Conservation (phyloP, 306 rosid species). For the Purshia tridentata region DNA sequence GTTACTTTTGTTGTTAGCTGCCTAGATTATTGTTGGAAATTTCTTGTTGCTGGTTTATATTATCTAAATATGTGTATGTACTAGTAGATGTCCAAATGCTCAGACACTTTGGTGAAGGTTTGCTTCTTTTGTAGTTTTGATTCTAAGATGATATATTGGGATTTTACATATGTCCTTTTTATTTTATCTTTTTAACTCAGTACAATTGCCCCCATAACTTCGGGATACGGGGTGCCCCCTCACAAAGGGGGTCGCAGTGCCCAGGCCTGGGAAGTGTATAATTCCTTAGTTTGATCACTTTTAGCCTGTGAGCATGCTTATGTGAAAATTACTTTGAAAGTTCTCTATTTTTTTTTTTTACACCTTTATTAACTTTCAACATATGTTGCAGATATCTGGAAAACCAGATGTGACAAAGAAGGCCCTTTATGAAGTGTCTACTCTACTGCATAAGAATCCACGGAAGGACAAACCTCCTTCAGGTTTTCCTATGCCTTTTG, state of each 20-base stretch:
- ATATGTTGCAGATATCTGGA: constrained; percentile 37
- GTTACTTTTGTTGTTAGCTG: neutral
- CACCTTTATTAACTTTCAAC: constrained; percentile 19
- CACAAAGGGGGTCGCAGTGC: no score
- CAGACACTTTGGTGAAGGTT: neutral
- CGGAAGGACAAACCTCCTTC: constrained; percentile 33
- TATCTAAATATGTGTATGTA: neutral
- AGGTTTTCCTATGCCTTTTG: constrained; percentile 21
- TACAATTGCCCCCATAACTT: no score
- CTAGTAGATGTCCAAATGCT: neutral
- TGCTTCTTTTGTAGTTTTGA: neutral
- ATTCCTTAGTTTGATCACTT: neutral
- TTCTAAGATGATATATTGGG: neutral
- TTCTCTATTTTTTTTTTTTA: neutral
- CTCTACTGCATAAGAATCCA: constrained; percentile 39
- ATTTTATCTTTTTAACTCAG: neutral
- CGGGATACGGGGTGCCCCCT: no score
- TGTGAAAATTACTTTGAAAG: neutral
- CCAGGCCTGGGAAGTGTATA: neutral
- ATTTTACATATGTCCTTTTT: neutral
- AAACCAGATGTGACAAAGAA: constrained; percentile 30
- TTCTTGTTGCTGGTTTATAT: neutral
- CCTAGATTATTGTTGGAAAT: neutral
- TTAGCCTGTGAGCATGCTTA: neutral
- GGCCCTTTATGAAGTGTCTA: constrained; percentile 38